Percentiles rank a stretch among this genome's conserved stretches.
phyloP scores from a whole-genome alignment of 1,139 yeast species.

The Candida sanyaensis region DNA sequence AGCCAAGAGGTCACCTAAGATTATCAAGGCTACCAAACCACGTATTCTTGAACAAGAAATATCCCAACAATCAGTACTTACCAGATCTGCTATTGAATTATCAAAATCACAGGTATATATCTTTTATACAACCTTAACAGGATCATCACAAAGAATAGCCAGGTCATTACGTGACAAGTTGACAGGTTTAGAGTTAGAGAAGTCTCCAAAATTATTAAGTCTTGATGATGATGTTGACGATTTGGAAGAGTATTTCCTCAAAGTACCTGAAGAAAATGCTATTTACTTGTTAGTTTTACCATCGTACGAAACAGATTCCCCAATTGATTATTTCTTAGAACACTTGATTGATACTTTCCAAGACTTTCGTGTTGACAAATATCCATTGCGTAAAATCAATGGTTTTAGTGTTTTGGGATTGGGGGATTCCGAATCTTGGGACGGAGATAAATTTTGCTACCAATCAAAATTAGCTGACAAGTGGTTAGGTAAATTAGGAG shows the following conservation, averaged over 20 bases:
- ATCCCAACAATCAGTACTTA: conserved; percentile 26
- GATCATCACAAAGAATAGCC: conserved; percentile 76
- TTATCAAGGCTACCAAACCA: conserved; percentile 40
- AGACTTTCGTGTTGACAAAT: conserved; percentile 84
- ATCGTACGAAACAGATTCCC: conserved; percentile 90
- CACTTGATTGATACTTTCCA: conserved; percentile 77
- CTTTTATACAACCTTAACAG: conserved; percentile 84
- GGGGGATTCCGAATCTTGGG: conserved; percentile 87
- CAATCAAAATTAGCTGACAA: conserved; percentile 78
- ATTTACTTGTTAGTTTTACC: conserved; percentile 82
- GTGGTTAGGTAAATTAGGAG: conserved; percentile 82
- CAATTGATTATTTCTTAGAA: conserved; percentile 84
- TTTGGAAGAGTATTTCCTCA: conserved; percentile 76
- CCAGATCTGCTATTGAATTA: conserved; percentile 33
- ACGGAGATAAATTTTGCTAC: conserved; percentile 77
- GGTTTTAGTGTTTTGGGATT: conserved; percentile 88
- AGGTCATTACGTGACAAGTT: conserved; percentile 42
- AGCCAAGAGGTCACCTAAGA: conserved; percentile 37
- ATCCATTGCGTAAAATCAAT: conserved; percentile 63
- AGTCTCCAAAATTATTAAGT: conserved; percentile 59
- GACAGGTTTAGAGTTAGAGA: conserved; percentile 29
- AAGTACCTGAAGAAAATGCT: conserved; percentile 53
- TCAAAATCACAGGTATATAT: conserved; percentile 55
- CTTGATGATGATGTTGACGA: conserved; percentile 83
- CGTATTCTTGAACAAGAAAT: conserved; percentile 7